A percentile compares a stretch with the other conserved stretches of the same genome.
Evolutionary conservation across 495 filamentous ascomycete genomes (phyloP).

Genomic region (Cairneyella variabilis): DNA sequence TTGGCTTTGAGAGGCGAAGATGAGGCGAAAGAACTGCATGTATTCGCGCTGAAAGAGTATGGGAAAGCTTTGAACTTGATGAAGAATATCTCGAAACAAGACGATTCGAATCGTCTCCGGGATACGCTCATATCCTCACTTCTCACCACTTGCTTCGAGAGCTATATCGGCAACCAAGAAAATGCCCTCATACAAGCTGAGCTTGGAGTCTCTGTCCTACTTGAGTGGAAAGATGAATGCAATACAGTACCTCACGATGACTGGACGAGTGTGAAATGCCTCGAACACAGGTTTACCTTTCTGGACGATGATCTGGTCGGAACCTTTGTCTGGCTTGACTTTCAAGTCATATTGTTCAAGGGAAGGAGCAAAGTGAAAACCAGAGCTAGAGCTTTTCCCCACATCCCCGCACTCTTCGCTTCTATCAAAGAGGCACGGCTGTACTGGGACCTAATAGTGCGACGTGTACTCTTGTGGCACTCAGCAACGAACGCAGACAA

Average conservation of each 20-base stretch:
- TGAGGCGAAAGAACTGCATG: constrained; percentile 13
- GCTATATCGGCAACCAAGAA: constrained; percentile 3
- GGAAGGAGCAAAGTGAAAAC: too few species aligned
- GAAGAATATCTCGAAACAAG: neutral
- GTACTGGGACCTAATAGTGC: constrained; percentile 4
- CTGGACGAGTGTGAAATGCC: neutral
- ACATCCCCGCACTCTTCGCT: neutral
- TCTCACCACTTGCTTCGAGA: constrained; percentile 4
- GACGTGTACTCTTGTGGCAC: neutral
- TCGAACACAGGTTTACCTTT: neutral
- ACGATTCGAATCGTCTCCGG: neutral
- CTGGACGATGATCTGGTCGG: neutral
- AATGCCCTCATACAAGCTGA: neutral
- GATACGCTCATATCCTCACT: constrained; percentile 1
- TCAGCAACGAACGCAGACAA: neutral
- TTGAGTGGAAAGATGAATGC: neutral
- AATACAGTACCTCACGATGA: neutral
- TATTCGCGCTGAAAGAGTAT: constrained; percentile 7
- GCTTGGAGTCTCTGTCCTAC: neutral
- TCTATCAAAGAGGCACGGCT: neutral
- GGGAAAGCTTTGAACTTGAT: constrained; percentile 3
- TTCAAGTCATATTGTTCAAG: neutral
- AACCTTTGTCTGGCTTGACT: neutral
- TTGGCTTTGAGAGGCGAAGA: neutral
- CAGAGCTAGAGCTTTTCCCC: neutral